These are phyloP conservation scores for Neopestalotiopsis sp. DNA, from an alignment of 2,329 filamentous ascomycete species.

Conservation along the genomic window DNA sequence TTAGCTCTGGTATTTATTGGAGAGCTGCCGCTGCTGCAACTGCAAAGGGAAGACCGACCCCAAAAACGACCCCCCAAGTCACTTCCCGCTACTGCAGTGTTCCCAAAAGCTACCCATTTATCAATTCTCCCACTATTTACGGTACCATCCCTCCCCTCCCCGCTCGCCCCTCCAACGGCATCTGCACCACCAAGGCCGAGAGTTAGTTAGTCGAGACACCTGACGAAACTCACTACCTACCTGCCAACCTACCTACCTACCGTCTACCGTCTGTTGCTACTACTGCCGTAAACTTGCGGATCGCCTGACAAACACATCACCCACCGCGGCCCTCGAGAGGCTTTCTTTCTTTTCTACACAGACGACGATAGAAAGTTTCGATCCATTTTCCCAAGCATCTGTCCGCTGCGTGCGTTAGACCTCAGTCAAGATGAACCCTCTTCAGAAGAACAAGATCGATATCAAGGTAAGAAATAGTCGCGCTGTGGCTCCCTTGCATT, in stretches of 20 bases:
- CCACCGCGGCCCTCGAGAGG: neutral
- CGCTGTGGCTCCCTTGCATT: slow-evolving; percentile 8
- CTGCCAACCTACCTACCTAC: neutral
- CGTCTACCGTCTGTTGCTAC: too few species aligned
- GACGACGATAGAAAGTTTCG: slow-evolving; percentile 16
- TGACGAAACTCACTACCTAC: slow-evolving; percentile 9
- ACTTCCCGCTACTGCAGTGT: slow-evolving; percentile 3
- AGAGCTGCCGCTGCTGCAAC: neutral
- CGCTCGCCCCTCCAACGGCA: slow-evolving; percentile 13
- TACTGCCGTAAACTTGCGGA: neutral
- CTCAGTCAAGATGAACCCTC: slow-evolving; percentile 79
- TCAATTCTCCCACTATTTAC: neutral
- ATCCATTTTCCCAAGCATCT: slow-evolving; percentile 16
- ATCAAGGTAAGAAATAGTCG: slow-evolving; percentile 73
- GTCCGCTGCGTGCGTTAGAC: slow-evolving; percentile 15
- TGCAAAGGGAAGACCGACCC: neutral
- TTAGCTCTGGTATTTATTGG: slow-evolving; percentile 3
- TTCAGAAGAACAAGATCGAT: slow-evolving; percentile 98
- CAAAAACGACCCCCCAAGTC: neutral
- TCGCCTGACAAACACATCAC: slow-evolving; percentile 13
- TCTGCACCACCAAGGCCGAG: slow-evolving; percentile 4
- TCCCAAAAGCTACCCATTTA: slow-evolving; percentile 3
- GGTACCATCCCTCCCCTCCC: neutral
- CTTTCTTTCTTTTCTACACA: slow-evolving; percentile 10
- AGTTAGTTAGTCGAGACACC: slow-evolving; percentile 4